Percentiles rank a stretch among this genome's conserved stretches.
These are phyloP conservation scores for Pseudogymnoascus sp. DNA, from an alignment of 2,329 filamentous ascomycete genomes.

Conservation along the genomic window DNA sequence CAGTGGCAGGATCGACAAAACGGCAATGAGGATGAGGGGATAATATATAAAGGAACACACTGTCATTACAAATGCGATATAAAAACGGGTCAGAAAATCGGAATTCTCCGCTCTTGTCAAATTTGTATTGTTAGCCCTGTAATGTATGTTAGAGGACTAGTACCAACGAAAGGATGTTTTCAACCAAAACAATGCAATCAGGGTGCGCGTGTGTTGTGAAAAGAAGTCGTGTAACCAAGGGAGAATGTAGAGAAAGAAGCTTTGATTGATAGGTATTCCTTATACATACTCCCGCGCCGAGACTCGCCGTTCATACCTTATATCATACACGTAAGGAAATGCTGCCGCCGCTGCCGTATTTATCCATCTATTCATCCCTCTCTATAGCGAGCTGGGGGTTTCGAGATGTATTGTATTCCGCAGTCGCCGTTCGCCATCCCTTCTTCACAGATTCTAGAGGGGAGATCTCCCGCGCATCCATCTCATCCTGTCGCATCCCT, in stretches of 20 bases:
- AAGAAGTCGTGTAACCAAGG: not conserved
- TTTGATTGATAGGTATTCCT: slow-evolving; percentile 1
- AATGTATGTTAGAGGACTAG: not conserved
- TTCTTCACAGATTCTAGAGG: not conserved
- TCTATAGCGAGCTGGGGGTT: not conserved
- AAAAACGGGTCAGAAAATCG: not conserved
- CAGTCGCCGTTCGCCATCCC: not conserved
- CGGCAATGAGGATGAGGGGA: not conserved
- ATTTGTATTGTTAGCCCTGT: not conserved
- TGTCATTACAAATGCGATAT: not conserved
- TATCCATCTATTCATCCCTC: not conserved
- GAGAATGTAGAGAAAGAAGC: not conserved
- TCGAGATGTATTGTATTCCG: not conserved
- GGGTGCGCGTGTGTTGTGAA: not conserved
- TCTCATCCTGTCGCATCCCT: not conserved
- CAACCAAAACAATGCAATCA: not conserved
- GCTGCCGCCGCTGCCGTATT: not conserved
- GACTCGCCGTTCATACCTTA: not conserved
- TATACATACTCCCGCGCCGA: slow-evolving; percentile 2
- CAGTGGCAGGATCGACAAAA: not conserved
- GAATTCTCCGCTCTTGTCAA: not conserved
- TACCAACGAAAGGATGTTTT: not conserved
- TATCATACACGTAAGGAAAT: not conserved
- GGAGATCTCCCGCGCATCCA: not conserved
- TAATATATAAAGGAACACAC: not conserved